These are phyloP conservation scores for Ceratobasidium papillatum DNA, from an alignment of 1,284 basidiomycete species.

Conservation along the genomic window DNA sequence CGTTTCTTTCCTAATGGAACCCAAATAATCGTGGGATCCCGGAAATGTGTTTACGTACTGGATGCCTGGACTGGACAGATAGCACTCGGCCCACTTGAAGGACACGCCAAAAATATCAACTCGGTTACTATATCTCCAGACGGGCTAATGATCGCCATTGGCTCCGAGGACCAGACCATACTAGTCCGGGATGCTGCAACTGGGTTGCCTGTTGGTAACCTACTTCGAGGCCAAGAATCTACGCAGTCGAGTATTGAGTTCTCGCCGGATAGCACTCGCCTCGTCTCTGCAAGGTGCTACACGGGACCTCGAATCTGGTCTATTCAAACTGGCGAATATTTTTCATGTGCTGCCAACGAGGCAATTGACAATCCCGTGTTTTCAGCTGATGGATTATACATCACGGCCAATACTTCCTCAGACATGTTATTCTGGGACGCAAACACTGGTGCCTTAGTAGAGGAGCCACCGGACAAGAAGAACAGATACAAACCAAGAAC, in stretches of 20 bases:
- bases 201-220: neutral
- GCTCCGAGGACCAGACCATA: slow-evolving; percentile 5
- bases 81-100: neutral
- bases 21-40: neutral
- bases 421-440: too few relatives aligned
- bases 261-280: too few relatives aligned
- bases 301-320: too few relatives aligned
- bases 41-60: neutral
- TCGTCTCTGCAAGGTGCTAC: too few relatives aligned
- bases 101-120: neutral
- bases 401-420: too few relatives aligned
- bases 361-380: too few relatives aligned
- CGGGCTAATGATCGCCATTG: slow-evolving; percentile 15
- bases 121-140: slow-evolving; percentile 22
- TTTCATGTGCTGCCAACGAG: too few relatives aligned
- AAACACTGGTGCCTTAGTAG: too few relatives aligned
- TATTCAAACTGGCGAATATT: too few relatives aligned
- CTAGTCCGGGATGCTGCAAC: slow-evolving; percentile 13
- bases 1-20: neutral
- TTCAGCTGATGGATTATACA: too few relatives aligned
- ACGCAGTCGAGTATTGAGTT: too few relatives aligned
- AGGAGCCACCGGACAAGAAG: neutral
- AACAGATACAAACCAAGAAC: neutral
- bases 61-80: neutral
- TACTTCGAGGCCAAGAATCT: neutral